These are phyloP conservation scores for Fragilaria crotonensis DNA, from an alignment of 108 stramenopile species.

Conservation along the genomic window DNA sequence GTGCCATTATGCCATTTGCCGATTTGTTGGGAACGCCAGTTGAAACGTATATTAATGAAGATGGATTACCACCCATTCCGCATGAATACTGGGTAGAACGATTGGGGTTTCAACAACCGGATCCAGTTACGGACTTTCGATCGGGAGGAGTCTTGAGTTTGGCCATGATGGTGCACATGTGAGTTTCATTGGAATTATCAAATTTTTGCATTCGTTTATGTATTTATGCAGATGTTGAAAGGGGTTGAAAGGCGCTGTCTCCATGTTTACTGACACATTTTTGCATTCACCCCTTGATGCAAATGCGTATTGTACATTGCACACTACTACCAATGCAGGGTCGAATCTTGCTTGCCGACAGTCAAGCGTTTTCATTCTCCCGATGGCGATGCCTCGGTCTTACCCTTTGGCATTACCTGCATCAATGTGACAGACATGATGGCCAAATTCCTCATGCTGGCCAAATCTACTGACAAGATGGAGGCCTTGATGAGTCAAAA, in stretches of 20 bases:
- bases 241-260: too few species aligned
- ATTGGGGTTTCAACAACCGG: constrained; percentile 79
- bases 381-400: constrained; percentile 53
- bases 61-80: constrained; percentile 71
- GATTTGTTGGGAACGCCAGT: constrained; percentile 11
- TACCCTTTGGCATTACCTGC: constrained; percentile 85
- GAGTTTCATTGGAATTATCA: too few species aligned
- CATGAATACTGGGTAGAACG: too few species aligned
- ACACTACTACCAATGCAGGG: too few species aligned
- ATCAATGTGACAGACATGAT: constrained; percentile 87
- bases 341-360: constrained; percentile 27
- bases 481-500: constrained; percentile 77
- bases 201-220: too few species aligned
- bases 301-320: not conserved
- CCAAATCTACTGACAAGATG: constrained; percentile 75
- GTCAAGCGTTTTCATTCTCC: constrained; percentile 33
- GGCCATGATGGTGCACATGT: constrained; percentile 79
- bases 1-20: constrained; percentile 59
- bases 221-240: too few species aligned
- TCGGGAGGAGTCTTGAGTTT: constrained; percentile 76
- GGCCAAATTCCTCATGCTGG: constrained; percentile 77
- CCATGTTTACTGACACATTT: constrained; percentile 21
- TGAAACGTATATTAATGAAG: constrained; percentile 55
- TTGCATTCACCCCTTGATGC: not conserved
- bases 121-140: constrained; percentile 86